Base-by-base conservation (phyloP, 768 basidiomycete species). In the Cystofilobasidium macerans region DNA sequence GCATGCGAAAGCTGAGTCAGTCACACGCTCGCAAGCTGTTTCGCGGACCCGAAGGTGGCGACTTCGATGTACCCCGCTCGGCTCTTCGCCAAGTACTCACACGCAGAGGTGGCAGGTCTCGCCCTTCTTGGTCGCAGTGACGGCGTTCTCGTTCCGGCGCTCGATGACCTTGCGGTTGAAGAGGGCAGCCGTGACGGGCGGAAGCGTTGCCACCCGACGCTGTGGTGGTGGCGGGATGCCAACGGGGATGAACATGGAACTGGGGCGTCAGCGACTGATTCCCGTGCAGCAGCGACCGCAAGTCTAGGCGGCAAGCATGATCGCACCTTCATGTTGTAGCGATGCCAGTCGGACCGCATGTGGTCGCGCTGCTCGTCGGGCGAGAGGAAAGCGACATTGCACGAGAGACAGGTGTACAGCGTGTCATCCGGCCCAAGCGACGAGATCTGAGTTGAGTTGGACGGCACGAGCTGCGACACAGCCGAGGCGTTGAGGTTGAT, bases 141-240 rank as follows among this genome's bases (percentile, higher is more conserved):
- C 78, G 0, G 87, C 85, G 1, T 87, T 88, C 76, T 92, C 86
- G 51, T 83, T 80, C 20, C 83, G 79, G 70, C 89, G 79, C 69
- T 94, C 88, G 33, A 86, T 74, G 16, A 95, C 86, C 73, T 97
- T 98, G 72, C 89, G 83, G 71, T 92, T 86, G 78, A 97, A 99
- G 1, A 85, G 71, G 9, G 80, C 77, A 0, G 81, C 82, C 66
- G 84, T 85, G 72, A 99, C 84, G 2, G 94, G 92, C 12, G 89
- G 87, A 1, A 99, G 81, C 7, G 82, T 84, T 2, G 94, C 93
- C 22, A 98, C 88, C 33, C 91, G 85, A 70, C 93, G 87, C 80
- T 77, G 56, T 12, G 30, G 59, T 24, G 26, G 33, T n/a, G 28
- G 56, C 11, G 33, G 16, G 38, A 22, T n/a, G 60, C n/a, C n/a